Evolutionary conservation across 23 red algal genomes (phyloP), one percentile per base, ranked within the genome.

Genomic region (Agarophyton chilense): DNA sequence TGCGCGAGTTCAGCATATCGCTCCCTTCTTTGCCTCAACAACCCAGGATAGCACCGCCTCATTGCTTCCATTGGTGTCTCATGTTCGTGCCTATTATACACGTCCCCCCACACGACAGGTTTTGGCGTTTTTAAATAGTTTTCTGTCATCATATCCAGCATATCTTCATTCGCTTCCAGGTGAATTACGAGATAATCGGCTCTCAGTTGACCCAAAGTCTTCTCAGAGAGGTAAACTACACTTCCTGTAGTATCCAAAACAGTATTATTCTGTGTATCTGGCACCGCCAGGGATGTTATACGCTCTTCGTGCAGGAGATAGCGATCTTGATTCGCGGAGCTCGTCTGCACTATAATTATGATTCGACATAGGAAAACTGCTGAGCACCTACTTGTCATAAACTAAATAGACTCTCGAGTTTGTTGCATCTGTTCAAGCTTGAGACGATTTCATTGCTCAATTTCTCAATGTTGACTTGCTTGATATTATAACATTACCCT

Each of bases 191-290:
- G 77, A 47, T 82, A 99, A 41, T 81, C 79, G 22, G 41, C 29
- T 40, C 29, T 10, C 43, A 99, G 25, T 36, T 79, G 34, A 52
- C 56, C 32, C 14, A 62, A 84, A 7, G 78, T 91, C 43, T 28
- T 62, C 0, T 77, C 78, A 45, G 52, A 61, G 41, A 99, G 79
- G 57, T 99, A 99, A n/a, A 99, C 79, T 5, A 99, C 93, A 64
- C 90, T 94, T 50, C 97, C 97, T 6, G 97, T 99, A 1, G 97
- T 99, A 54, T 99, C 97, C 22, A 99, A 83, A 38, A 92, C 93
- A 51, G 78, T 77, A 41, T 94, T 99, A 26, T 17, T 44, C 0
- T 58, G 44, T 8, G 29, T 18, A 1, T 39, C 46, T 18, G 71
- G 77, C 44, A 18, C 34, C 21, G 91, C 90, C 19, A 21, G 50